phyloP scores from a whole-genome alignment of 257 asterid genomes.

The Nicotiana sylvestris region DNA sequence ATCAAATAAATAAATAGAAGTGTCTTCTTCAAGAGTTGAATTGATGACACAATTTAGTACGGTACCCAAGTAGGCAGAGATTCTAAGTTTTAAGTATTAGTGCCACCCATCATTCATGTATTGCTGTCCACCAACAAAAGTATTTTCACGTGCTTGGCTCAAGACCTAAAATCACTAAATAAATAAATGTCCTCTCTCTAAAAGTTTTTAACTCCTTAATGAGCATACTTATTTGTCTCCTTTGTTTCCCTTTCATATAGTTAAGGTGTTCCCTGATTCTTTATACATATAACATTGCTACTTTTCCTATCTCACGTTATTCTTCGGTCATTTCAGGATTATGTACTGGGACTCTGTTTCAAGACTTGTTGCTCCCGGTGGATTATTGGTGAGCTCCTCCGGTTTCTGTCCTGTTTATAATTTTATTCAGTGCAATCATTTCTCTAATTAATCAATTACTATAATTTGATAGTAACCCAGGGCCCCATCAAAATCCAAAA shows the following conservation, averaged over 20 bases:
- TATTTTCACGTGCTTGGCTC: background rate
- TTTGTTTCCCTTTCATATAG: background rate
- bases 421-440: background rate
- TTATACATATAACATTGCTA: background rate
- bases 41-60: background rate
- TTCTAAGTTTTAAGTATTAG: background rate
- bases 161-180: background rate
- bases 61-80: background rate
- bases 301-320: background rate
- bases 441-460: background rate
- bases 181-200: background rate
- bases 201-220: background rate
- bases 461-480: background rate
- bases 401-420: background rate
- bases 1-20: background rate
- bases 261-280: background rate
- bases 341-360: conserved; percentile 92
- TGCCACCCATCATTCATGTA: background rate
- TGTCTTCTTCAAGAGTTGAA: background rate
- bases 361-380: conserved; percentile 81
- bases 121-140: background rate
- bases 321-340: conserved; percentile 42
- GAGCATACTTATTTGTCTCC: background rate
- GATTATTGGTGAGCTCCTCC: conserved; percentile 68
- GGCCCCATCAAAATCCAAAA: background rate